Percentiles rank a stretch among this genome's conserved stretches.
These are phyloP conservation scores for Penicillium salamii DNA, from an alignment of 495 filamentous ascomycete genomes.

Conservation along the genomic window DNA sequence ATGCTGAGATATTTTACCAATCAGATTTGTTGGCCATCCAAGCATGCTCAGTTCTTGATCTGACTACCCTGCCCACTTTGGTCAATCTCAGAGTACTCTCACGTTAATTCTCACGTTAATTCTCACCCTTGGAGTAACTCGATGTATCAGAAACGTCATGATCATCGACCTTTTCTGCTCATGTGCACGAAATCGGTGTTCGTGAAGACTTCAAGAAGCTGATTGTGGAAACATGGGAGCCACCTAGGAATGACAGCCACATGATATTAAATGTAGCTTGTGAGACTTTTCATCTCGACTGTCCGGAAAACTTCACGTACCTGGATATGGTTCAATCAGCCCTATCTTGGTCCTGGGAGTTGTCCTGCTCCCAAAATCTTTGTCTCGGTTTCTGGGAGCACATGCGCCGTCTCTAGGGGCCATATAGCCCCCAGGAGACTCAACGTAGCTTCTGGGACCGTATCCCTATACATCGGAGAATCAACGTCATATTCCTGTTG, in stretches of 20 bases:
- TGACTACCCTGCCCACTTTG: not conserved
- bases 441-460: not conserved
- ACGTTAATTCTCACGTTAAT: too few species aligned
- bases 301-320: not conserved
- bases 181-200: not conserved
- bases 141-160: not conserved
- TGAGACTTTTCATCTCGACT: not conserved
- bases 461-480: not conserved
- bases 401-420: too few species aligned
- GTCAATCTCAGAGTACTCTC: not conserved
- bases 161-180: not conserved
- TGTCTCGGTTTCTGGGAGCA: not conserved
- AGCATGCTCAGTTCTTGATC: not conserved
- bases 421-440: not conserved
- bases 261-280: not conserved
- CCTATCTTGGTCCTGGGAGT: not conserved
- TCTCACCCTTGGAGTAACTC: not conserved
- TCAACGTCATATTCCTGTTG: not conserved
- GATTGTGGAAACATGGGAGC: not conserved
- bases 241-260: not conserved
- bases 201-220: not conserved
- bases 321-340: not conserved
- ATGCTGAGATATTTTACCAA: not conserved
- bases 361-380: not conserved
- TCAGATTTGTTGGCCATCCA: not conserved